Conservation (phyloP, 1,284 basidiomycete genomes). For the Cryptococcus sp. region DNA sequence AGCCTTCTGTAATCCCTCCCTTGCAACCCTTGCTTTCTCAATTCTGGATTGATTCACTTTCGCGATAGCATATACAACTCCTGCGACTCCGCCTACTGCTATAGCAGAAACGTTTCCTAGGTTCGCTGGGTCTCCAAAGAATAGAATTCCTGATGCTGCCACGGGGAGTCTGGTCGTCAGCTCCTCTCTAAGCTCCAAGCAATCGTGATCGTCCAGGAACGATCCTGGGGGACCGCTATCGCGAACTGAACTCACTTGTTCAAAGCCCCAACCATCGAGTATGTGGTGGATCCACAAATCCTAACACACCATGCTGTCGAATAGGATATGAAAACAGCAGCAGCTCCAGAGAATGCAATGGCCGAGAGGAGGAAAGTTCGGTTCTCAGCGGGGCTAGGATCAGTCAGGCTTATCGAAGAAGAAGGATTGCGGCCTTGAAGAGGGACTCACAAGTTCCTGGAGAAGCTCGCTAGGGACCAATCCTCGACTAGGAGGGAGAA, state of each 20-base stretch:
- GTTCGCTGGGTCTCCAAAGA: constrained; percentile 87
- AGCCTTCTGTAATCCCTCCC: constrained; percentile 13
- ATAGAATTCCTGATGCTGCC: constrained; percentile 91
- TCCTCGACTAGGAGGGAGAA: constrained; percentile 85
- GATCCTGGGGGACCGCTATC: not conserved
- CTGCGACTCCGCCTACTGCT: constrained; percentile 83
- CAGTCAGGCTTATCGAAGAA: too few relatives aligned
- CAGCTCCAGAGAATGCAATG: constrained; percentile 92
- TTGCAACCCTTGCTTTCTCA: constrained; percentile 27
- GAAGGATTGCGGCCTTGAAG: not conserved
- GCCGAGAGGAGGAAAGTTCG: constrained; percentile 75
- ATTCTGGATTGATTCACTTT: constrained; percentile 54
- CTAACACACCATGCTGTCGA: constrained; percentile 99
- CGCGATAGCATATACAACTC: constrained; percentile 80
- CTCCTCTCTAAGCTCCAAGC: not conserved
- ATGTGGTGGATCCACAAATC: constrained; percentile 94
- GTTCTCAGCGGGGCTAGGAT: constrained; percentile 70
- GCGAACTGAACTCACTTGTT: constrained; percentile 67
- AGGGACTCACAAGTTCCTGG: constrained; percentile 74
- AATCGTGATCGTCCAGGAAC: not conserved
- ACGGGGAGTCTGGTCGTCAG: constrained; percentile 62
- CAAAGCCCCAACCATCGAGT: constrained; percentile 95
- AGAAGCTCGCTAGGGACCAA: constrained; percentile 77
- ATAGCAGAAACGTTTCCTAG: constrained; percentile 85
- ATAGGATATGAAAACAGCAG: constrained; percentile 95